These are phyloP conservation scores for Spinellus fusiger DNA, from an alignment of 192 early-diverging fungal genomes.

Conservation along the genomic window DNA sequence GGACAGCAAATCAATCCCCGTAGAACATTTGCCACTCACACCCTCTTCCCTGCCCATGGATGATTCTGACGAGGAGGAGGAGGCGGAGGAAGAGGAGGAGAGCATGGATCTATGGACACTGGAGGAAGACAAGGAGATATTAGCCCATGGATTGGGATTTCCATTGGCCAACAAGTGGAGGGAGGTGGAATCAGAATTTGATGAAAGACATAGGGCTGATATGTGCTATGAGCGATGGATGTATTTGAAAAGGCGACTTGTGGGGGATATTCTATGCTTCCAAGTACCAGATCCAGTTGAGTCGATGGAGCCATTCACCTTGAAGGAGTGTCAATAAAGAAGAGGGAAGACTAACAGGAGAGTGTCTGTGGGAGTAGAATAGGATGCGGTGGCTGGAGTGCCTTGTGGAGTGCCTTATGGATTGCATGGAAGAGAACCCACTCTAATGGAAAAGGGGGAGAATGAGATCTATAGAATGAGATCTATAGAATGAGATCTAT, in stretches of 20 bases:
- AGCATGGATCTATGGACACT: conserved; percentile 14
- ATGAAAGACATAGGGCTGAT: conserved; percentile 7
- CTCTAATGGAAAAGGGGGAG: too few species aligned
- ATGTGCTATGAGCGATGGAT: conserved; percentile 19
- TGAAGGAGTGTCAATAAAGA: not conserved
- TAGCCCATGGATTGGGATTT: not conserved
- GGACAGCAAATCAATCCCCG: not conserved
- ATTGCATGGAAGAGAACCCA: too few species aligned
- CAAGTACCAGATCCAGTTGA: too few species aligned
- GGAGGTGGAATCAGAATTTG: conserved; percentile 4
- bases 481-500: not conserved
- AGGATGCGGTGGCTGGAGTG: too few species aligned
- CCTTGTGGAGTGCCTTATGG: too few species aligned
- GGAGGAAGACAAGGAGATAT: conserved; percentile 8
- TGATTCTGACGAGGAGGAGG: not conserved
- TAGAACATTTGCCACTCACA: conserved; percentile 8
- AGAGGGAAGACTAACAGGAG: not conserved
- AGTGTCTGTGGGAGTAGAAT: too few species aligned
- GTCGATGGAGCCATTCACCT: too few species aligned
- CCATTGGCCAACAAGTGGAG: conserved; percentile 4
- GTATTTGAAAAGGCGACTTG: conserved; percentile 13
- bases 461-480: too few species aligned
- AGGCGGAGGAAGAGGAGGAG: not conserved
- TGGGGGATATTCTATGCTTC: conserved; percentile 14
- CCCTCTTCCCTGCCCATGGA: not conserved